phyloP scores from a whole-genome alignment of 306 rosid genomes.

The Acacia acuminata region DNA sequence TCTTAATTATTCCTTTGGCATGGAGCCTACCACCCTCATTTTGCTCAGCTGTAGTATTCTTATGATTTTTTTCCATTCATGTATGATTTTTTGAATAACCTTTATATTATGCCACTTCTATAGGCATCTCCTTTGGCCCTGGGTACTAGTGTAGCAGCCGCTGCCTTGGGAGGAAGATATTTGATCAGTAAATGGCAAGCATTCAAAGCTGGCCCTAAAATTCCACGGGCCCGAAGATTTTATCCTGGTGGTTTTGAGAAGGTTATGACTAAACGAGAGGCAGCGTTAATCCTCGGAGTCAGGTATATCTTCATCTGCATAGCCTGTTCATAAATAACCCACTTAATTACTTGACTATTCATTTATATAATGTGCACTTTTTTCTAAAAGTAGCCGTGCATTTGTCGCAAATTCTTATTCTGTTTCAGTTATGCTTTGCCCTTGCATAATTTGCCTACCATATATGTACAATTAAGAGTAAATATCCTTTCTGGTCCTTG shows the following conservation, averaged over 20 bases:
- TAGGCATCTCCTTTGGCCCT: slow-evolving; percentile 33
- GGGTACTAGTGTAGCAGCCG: slow-evolving; percentile 36
- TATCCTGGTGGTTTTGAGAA: slow-evolving; percentile 40
- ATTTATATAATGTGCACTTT: not conserved
- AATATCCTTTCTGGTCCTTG: no score
- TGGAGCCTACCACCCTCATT: not conserved
- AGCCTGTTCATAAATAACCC: not conserved
- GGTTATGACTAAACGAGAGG: slow-evolving; percentile 40
- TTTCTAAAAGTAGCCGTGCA: not conserved
- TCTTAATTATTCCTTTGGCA: not conserved
- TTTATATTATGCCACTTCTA: not conserved
- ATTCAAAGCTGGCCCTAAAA: slow-evolving; percentile 22
- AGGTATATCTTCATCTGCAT: slow-evolving; percentile 15
- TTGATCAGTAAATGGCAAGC: slow-evolving; percentile 36
- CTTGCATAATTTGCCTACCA: not conserved
- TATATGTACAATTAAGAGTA: not conserved
- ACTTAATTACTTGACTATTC: not conserved
- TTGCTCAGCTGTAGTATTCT: not conserved
- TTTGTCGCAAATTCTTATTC: not conserved
- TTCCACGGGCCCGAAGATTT: slow-evolving; percentile 28
- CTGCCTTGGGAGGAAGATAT: slow-evolving; percentile 38
- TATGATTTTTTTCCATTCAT: not conserved
- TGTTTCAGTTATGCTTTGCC: not conserved
- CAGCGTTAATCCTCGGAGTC: slow-evolving; percentile 40
- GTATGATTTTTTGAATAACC: not conserved